Evolutionary conservation across 768 basidiomycete species (phyloP), one percentile per base, ranked within the genome.

Genomic region (Hysterangium stoloniferum): DNA sequence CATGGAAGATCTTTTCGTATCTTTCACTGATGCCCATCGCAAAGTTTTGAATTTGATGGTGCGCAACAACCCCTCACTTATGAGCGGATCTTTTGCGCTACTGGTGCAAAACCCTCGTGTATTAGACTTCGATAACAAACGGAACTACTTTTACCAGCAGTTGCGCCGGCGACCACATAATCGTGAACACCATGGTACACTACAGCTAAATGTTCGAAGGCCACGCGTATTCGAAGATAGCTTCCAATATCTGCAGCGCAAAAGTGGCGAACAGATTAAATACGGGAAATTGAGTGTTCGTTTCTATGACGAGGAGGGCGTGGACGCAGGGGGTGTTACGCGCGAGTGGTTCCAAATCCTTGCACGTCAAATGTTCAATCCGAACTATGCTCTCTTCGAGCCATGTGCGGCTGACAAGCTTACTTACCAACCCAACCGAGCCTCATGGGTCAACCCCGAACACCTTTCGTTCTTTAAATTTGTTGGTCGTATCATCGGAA

Each of bases 291-390:
- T 99, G 50, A 96, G 86, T 61, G 83, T 97, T 52, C 84, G 93
- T 45, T 99, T 96, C 70, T 90, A 91, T 60, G 86, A 92, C 50
- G 96, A 99, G 62, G 96, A 98, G 62, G 96, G 96, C 45, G 91
- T 99, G 19, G 96, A 99, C 63, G 96, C 96, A 0, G 96, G 96
- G 19, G 96, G 96, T 57, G 90, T 99, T 31, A 96, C 96, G 6
- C 78, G 95, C 53, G 94, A 98, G 69, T 97, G 94, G 93, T 97
- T 94, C 82, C 89, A 93, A 60, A 95, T 96, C 45, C 80, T 99
- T 15, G 94, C 96, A 1, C 79, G 93, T 45, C 93, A 96, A 65
- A 99, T 99, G 86, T 99, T 99, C 68, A 92, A 99, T 64, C 95
- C 96, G 22, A 91, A 95, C 68, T 96, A 96, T 59, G 95, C 93